phyloP scores from a whole-genome alignment of 148 eudicot genomes.

The Polygonum maritimum region DNA sequence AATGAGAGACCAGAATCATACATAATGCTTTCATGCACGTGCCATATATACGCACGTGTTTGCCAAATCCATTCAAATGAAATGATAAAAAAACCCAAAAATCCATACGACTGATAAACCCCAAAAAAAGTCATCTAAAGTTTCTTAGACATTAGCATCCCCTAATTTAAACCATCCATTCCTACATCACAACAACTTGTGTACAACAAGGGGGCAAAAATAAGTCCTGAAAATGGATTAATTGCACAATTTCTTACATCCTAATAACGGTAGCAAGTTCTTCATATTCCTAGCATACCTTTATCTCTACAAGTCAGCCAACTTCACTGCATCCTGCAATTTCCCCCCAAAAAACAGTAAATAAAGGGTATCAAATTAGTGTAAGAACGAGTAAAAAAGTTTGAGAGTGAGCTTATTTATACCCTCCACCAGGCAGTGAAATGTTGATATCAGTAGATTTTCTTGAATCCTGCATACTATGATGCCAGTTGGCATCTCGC shows the following conservation, averaged over 20 bases:
- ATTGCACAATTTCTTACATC: constrained; percentile 1
- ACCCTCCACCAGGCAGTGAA: constrained; percentile 31
- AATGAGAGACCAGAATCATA: not conserved
- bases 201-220: not conserved
- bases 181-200: not conserved
- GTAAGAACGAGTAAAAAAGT: not conserved
- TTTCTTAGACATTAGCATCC: not conserved
- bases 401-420: constrained; percentile 8
- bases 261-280: not conserved
- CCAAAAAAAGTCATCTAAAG: not conserved
- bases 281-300: not conserved
- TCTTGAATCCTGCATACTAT: constrained; percentile 30
- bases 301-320: not conserved
- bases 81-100: not conserved
- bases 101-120: not conserved
- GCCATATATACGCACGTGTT: not conserved
- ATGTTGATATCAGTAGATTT: constrained; percentile 34
- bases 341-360: not conserved
- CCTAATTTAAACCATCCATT: not conserved
- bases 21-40: not conserved
- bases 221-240: not conserved
- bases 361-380: not conserved
- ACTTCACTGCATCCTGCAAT: constrained; percentile 8
- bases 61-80: not conserved
- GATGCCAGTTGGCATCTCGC: constrained; percentile 24